Percentiles rank a stretch among this genome's conserved stretches.
Evolutionary conservation across 2,329 filamentous ascomycete genomes (phyloP).

Genomic region (Colletotrichum camelliae): DNA sequence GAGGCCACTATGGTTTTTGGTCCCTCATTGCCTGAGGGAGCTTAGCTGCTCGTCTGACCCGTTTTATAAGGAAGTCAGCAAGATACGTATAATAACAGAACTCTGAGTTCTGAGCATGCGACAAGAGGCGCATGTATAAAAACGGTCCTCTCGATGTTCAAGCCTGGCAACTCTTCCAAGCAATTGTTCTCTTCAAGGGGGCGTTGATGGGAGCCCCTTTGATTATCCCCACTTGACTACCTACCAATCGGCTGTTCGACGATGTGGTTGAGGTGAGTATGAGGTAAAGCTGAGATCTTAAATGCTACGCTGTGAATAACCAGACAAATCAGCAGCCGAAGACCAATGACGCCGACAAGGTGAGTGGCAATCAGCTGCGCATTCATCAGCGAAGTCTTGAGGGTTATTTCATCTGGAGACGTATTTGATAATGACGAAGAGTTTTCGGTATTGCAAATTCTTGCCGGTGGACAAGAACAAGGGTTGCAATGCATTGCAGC

Average conservation of each 20-base stretch:
- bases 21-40: too few relatives aligned
- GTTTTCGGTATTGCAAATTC: too few relatives aligned
- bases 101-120: neutral
- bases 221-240: fast-evolving
- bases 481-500: neutral
- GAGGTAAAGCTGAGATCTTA: neutral
- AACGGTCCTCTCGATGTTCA: too few relatives aligned
- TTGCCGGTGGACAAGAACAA: neutral
- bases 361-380: fast-evolving
- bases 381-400: neutral
- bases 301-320: fast-evolving
- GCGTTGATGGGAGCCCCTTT: neutral
- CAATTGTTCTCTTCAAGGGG: too few relatives aligned
- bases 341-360: neutral
- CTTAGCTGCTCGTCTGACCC: too few relatives aligned
- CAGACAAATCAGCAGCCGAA: neutral
- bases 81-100: neutral
- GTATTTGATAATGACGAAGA: neutral
- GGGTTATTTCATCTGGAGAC: fast-evolving
- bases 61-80: neutral
- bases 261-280: neutral
- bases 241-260: neutral
- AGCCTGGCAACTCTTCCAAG: too few relatives aligned
- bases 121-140: neutral
- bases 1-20: too few relatives aligned